Evolutionary conservation across 1,284 basidiomycete species (phyloP), one percentile per base, ranked within the genome.

Genomic region (Stygiomarasmius scandens): DNA sequence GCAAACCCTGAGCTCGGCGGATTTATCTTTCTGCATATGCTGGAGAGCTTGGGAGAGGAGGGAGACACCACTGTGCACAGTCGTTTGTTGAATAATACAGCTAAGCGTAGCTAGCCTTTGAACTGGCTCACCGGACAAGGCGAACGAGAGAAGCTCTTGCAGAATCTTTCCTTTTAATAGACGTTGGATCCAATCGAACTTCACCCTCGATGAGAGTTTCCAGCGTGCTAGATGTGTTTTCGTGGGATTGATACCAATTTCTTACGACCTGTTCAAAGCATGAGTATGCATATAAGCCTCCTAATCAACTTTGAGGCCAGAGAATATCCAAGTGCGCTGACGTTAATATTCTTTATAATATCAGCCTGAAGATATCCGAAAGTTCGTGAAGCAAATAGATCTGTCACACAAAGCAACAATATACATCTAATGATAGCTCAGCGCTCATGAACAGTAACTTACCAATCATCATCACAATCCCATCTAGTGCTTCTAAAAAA

Each of bases 331-430:
- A 32, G 29, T 32, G 12, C 49, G 70, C 82, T 61, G 64, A 93
- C 94, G 63, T 81, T 78, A 64, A 99, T 93, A 76, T 98, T 98
- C 55, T 85, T 88, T 66, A 86, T 87, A 67, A 99, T 81, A 75
- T 99, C 96, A 59, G 83, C 84, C 75, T 98, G 93, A 1, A 98
- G 92, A 64, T 96, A 93, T 32, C 83, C 80, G 75, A 98, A 98
- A 5, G 97, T 87, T 1, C 87, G 84, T 69, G 87, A 90, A 45
- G 93, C 95, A 49, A 98, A 82, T 23, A 98, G 80, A 75, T 96
- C 96, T 22, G 55, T 38, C 58, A 49, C 52, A 34, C 49, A 22
- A 52, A 12, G 19, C n/a, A 46, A 25, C 29, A 32, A 6, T 12
- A 32, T 5, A 5, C 29, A 41, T 14, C 23, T 11, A 43, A 1